Evolutionary conservation across 768 basidiomycete genomes (phyloP).

Genomic region (Lactarius hengduanensis): DNA sequence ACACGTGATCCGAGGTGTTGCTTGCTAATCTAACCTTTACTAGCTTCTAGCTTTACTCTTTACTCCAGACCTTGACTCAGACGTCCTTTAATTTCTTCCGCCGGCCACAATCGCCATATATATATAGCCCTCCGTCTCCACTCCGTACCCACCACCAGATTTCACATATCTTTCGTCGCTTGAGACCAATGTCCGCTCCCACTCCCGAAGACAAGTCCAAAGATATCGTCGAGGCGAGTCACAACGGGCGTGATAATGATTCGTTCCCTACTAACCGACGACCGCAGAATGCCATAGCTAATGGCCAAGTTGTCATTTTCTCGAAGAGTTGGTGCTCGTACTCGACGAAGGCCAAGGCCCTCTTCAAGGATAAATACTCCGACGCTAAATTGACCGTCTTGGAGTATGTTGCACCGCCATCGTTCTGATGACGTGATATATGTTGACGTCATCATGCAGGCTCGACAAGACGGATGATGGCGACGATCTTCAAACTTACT

Average conservation of each 20-base stretch:
- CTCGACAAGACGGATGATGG: constrained; percentile 60
- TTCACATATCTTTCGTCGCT: constrained; percentile 1
- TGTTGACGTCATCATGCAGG: constrained; percentile 36
- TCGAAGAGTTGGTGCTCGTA: constrained; percentile 43
- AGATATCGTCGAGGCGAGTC: constrained; percentile 21
- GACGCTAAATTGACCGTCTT: constrained; percentile 33
- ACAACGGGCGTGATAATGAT: background rate
- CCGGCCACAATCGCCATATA: background rate
- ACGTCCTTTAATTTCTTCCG: constrained; percentile 5
- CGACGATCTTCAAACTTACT: constrained; percentile 60
- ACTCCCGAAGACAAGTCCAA: background rate
- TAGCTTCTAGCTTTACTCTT: too few species aligned
- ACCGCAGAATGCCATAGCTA: constrained; percentile 35
- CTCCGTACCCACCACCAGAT: background rate
- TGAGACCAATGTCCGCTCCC: constrained; percentile 13
- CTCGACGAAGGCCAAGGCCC: constrained; percentile 41
- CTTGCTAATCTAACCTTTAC: background rate
- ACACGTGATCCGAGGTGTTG: constrained; percentile 4
- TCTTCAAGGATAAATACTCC: constrained; percentile 35
- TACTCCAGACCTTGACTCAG: constrained; percentile 4
- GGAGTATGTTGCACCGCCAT: constrained; percentile 34
- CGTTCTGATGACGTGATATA: background rate
- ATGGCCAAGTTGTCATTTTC: constrained; percentile 41
- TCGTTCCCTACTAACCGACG: background rate
- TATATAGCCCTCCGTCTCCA: background rate